phyloP scores from a whole-genome alignment of 441 rosid genomes.

The Arabidopsis hybrid region DNA sequence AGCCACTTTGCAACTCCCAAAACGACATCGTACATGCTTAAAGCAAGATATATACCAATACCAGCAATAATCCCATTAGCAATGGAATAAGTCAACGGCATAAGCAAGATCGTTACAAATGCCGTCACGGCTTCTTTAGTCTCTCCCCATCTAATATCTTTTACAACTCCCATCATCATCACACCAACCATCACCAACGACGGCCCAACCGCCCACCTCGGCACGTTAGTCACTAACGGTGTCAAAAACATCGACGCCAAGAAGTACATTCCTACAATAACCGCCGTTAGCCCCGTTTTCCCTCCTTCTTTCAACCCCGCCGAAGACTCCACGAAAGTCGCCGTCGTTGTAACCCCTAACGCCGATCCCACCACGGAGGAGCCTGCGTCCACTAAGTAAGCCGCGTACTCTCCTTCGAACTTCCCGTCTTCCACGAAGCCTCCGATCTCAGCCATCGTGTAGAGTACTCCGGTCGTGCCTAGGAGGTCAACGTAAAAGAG shows the following conservation, averaged over 20 bases:
- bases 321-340: slow-evolving; percentile 80
- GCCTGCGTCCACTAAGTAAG: slow-evolving; percentile 79
- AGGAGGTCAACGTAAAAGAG: slow-evolving; percentile 78
- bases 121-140: slow-evolving; percentile 81
- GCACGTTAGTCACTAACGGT: slow-evolving; percentile 74
- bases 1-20: slow-evolving; percentile 46
- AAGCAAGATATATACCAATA: slow-evolving; percentile 66
- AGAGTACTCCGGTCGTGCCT: slow-evolving; percentile 72
- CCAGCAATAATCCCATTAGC: slow-evolving; percentile 91
- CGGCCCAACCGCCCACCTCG: slow-evolving; percentile 94
- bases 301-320: slow-evolving; percentile 94
- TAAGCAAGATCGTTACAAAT: slow-evolving; percentile 80
- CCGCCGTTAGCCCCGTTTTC: slow-evolving; percentile 86
- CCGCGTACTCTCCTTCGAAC: slow-evolving; percentile 86
- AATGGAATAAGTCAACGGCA: slow-evolving; percentile 88
- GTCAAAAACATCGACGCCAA: slow-evolving; percentile 65
- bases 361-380: slow-evolving; percentile 78
- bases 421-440: slow-evolving; percentile 63
- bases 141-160: slow-evolving; percentile 72
- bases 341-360: slow-evolving; percentile 70
- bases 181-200: slow-evolving; percentile 87
- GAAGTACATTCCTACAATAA: slow-evolving; percentile 64
- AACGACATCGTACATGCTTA: slow-evolving; percentile 58
- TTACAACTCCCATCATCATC: slow-evolving; percentile 85
- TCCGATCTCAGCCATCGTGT: slow-evolving; percentile 83